These are phyloP conservation scores for Talaromyces sp. DNA, from an alignment of 2,329 filamentous ascomycete genomes.

Conservation along the genomic window DNA sequence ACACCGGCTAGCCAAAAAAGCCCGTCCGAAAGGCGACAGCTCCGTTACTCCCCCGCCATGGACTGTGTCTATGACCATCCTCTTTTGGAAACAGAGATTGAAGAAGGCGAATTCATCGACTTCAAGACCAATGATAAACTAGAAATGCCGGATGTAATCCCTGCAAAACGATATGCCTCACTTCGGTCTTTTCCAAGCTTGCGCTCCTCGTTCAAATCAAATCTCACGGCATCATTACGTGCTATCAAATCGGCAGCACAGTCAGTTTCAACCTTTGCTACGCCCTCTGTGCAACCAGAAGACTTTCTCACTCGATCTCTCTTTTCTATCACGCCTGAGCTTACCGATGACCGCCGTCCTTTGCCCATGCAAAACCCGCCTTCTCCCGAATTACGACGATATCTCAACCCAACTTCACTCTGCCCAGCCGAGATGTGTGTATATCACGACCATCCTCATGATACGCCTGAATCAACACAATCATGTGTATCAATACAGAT, in stretches of 20 bases:
- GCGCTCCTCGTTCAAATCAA: slow-evolving; percentile 61
- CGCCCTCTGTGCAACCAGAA: slow-evolving; percentile 56
- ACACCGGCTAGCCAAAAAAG: slow-evolving; percentile 43
- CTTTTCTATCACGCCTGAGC: slow-evolving; percentile 58
- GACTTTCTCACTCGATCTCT: slow-evolving; percentile 62
- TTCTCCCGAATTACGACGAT: slow-evolving; percentile 60
- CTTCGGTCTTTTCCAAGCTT: slow-evolving; percentile 44
- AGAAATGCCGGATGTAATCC: slow-evolving; percentile 10
- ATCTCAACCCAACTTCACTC: slow-evolving; percentile 60
- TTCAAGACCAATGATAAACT: slow-evolving; percentile 18
- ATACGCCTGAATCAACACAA: slow-evolving; percentile 29
- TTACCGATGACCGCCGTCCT: slow-evolving; percentile 64
- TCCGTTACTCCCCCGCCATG: slow-evolving; percentile 55
- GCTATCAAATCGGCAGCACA: slow-evolving; percentile 64
- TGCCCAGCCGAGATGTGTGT: slow-evolving; percentile 50
- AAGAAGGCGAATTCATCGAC: slow-evolving; percentile 24
- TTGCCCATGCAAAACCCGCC: slow-evolving; percentile 57
- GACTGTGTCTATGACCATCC: slow-evolving; percentile 62
- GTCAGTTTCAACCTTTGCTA: slow-evolving; percentile 62
- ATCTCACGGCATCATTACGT: slow-evolving; percentile 64
- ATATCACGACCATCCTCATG: slow-evolving; percentile 45
- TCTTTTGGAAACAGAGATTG: slow-evolving; percentile 47
- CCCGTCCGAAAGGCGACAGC: slow-evolving; percentile 45
- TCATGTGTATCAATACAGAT: slow-evolving; percentile 62
- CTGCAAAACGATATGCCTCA: slow-evolving; percentile 28